Base-by-base conservation (phyloP, 2,329 filamentous ascomycete genomes). In the Colletotrichum spaethianum region DNA sequence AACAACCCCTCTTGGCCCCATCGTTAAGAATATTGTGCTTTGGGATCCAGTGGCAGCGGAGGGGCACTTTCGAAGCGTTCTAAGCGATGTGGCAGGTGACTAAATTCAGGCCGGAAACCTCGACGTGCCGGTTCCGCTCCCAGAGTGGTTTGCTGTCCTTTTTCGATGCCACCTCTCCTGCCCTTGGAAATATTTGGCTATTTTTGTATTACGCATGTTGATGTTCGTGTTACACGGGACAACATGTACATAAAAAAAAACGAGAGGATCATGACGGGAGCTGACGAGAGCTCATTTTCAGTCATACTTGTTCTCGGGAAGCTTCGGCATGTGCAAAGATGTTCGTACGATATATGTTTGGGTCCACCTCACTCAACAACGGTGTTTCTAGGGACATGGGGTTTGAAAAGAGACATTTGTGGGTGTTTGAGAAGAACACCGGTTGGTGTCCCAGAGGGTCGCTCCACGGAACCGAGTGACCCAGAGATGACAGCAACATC, bases 281-380 rank as follows among this genome's bases (percentile, higher is more conserved):
- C 31, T 23, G 60, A 36, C n/a, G 53, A 38, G 33, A 38, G 33
- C 33, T 56, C 5, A n/a, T 20, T 26, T 38, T 52, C 23, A 14
- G 33, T 50, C 31, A 44, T 33, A 11, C 46, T 20, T 23, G 16
- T 36, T 40, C 33, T 52, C 42, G 55, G 50, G 36, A 53, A 67
- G 31, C 50, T 26, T 52, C 57, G 57, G 31, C 57, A 36, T n/a
- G 26, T 8, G 3, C 2, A 4, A 18, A n/a, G 48, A 28, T 40
- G 50, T 69, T 69, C 42, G 50, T 63, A 72, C 50, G 50, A 59
- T 69, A n/a, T 48, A 2, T 26, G 14, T 1, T 26, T 18, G 44
- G 65, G 38, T 57, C 57, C 52, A 63, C 38, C 3, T 8, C 12
- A 36, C 53, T 38, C 18, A 38, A 23, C 65, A 38, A 46, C 33